Percentiles rank a stretch among this genome's conserved stretches.
Evolutionary conservation across 1,284 basidiomycete genomes (phyloP).

Genomic region (Tilletia indica): DNA sequence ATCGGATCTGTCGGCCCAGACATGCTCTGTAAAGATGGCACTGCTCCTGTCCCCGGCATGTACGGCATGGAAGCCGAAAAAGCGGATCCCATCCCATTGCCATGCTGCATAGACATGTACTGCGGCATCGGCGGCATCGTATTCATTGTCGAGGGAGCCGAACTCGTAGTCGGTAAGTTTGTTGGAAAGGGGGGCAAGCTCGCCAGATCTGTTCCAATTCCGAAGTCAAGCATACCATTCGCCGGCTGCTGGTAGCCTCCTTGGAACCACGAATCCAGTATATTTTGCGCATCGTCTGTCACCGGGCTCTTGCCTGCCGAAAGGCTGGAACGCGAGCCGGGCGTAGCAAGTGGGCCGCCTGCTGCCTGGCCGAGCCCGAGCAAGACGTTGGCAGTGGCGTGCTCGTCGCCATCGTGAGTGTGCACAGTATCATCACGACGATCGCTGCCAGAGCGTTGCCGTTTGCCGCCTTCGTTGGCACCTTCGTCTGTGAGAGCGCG

Average conservation of each 20-base stretch:
- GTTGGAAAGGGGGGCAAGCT: not conserved
- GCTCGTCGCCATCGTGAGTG: not conserved
- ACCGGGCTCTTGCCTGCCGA: not conserved
- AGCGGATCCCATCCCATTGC: no score
- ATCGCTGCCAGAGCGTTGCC: conserved; percentile 5
- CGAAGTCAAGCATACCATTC: conserved; percentile 5
- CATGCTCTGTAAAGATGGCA: no score
- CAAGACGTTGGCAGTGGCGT: conserved; percentile 11
- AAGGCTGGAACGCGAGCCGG: not conserved
- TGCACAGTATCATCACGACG: not conserved
- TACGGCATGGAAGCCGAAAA: no score
- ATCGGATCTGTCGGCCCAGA: no score
- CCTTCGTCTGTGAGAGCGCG: not conserved
- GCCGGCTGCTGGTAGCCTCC: conserved; percentile 11
- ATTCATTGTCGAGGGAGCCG: no score
- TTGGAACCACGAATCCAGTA: conserved; percentile 12
- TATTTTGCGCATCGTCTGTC: conserved; percentile 10
- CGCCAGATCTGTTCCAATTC: not conserved
- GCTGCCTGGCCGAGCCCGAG: not conserved
- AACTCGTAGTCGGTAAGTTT: not conserved
- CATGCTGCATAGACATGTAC: no score
- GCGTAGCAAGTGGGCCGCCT: no score
- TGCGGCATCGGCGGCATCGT: no score
- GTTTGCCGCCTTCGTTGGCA: not conserved
- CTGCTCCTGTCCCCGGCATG: no score